Percentiles rank a stretch among this genome's conserved stretches.
These are phyloP conservation scores for Lasiodiplodia hormozganensis DNA, from an alignment of 2,329 filamentous ascomycete species.

Conservation along the genomic window DNA sequence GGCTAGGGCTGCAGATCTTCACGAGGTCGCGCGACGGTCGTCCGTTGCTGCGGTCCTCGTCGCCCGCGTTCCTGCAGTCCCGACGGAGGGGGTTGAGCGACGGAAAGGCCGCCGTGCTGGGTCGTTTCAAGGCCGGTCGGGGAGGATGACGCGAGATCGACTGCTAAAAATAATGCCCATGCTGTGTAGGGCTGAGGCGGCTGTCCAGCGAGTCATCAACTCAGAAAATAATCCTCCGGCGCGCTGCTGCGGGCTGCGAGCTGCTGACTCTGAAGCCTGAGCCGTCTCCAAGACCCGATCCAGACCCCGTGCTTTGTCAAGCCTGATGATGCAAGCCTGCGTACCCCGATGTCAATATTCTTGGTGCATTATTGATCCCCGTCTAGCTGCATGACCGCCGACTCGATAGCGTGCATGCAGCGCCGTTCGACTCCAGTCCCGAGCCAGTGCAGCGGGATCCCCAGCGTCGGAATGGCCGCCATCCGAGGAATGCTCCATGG, in stretches of 20 bases:
- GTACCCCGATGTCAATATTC: conserved; percentile 28
- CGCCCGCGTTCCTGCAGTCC: conserved; percentile 20
- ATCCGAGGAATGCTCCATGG: conserved; percentile 16
- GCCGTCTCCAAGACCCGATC: neutral
- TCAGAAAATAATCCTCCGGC: conserved; percentile 21
- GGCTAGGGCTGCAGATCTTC: conserved; percentile 29
- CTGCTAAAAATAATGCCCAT: conserved; percentile 29
- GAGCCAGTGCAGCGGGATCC: neutral
- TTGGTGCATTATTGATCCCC: conserved; percentile 28
- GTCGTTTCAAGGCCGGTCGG: conserved; percentile 27
- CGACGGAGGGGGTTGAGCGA: conserved; percentile 25
- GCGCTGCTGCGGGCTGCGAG: conserved; percentile 16
- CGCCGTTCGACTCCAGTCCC: conserved; percentile 22
- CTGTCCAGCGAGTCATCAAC: conserved; percentile 14
- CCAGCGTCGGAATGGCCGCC: neutral
- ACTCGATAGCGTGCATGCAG: conserved; percentile 26
- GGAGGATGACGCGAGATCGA: conserved; percentile 29
- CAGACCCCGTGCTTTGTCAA: conserved; percentile 20
- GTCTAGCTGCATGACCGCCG: conserved; percentile 10
- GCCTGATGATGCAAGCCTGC: conserved; percentile 26
- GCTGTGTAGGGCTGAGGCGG: conserved; percentile 29
- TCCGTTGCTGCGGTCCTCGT: conserved; percentile 4
- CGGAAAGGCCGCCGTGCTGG: conserved; percentile 26
- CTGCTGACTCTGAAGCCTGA: conserved; percentile 17
- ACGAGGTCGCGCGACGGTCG: conserved; percentile 11